A percentile compares a stretch with the other conserved stretches of the same genome.
Conservation (phyloP, 202 grass and related monocot species). For the Carex arenaria region DNA sequence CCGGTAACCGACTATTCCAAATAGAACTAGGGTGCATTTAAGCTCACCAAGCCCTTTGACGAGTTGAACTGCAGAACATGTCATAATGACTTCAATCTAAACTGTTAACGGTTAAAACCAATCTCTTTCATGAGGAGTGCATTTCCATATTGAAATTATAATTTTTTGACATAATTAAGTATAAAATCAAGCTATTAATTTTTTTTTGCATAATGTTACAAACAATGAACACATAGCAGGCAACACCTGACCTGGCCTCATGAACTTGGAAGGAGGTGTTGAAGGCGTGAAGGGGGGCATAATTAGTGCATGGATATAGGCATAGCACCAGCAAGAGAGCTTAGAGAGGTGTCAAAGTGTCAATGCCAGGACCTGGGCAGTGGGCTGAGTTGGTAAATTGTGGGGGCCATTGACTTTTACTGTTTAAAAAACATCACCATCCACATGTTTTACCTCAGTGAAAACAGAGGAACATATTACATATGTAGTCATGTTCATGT, state of each 20-base stretch:
- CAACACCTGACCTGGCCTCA: neutral
- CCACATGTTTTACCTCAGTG: no score
- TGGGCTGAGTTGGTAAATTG: neutral
- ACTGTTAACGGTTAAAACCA: no score
- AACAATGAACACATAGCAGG: neutral
- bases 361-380: neutral
- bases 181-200: no score
- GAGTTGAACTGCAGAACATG: no score
- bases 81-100: no score
- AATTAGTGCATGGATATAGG: neutral
- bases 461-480: no score
- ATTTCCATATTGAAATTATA: no score
- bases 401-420: neutral
- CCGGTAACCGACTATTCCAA: neutral
- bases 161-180: no score
- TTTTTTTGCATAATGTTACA: neutral
- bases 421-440: neutral
- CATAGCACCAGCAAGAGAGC: neutral
- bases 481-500: no score
- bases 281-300: slow-evolving; percentile 17
- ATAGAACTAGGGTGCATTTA: no score
- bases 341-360: neutral
- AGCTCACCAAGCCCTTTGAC: no score
- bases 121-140: no score
- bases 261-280: neutral